These are phyloP conservation scores for Dactylis glomerata DNA, from an alignment of 176 grass and related monocot species.

Conservation along the genomic window DNA sequence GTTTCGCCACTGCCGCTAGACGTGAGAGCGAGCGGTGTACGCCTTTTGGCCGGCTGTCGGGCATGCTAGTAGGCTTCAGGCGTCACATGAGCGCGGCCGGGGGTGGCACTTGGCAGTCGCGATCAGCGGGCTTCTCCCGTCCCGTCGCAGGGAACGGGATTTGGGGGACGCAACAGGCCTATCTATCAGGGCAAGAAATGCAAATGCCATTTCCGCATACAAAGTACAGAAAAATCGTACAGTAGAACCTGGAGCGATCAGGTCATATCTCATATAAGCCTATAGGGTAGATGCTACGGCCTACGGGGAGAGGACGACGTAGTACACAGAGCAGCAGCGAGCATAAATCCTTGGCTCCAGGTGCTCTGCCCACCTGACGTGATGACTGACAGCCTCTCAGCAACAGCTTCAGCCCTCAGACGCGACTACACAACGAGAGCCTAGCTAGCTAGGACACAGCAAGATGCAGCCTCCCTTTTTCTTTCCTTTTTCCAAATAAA, in stretches of 20 bases:
- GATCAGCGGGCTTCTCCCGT: too few species aligned
- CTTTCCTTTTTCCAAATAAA: too few species aligned
- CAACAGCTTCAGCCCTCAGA: background rate
- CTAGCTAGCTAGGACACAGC: background rate
- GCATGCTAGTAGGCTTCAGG: too few species aligned
- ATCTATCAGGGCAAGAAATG: too few species aligned
- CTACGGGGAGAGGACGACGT: background rate
- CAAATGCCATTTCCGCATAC: too few species aligned
- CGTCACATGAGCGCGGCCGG: too few species aligned
- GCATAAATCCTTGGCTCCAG: conserved; percentile 9
- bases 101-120: too few species aligned
- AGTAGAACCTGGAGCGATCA: background rate
- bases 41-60: too few species aligned
- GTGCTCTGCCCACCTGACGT: background rate
- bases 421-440: background rate
- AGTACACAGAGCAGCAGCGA: background rate
- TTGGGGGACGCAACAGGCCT: too few species aligned
- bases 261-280: background rate
- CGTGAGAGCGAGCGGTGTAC: background rate
- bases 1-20: background rate
- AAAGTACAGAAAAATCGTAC: background rate
- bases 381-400: background rate
- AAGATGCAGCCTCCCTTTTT: background rate
- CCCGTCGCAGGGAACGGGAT: too few species aligned
- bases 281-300: background rate